A percentile compares a stretch with the other conserved stretches of the same genome.
Evolutionary conservation across 2,329 filamentous ascomycete species (phyloP).

Genomic region (Pyricularia pennisetigena): DNA sequence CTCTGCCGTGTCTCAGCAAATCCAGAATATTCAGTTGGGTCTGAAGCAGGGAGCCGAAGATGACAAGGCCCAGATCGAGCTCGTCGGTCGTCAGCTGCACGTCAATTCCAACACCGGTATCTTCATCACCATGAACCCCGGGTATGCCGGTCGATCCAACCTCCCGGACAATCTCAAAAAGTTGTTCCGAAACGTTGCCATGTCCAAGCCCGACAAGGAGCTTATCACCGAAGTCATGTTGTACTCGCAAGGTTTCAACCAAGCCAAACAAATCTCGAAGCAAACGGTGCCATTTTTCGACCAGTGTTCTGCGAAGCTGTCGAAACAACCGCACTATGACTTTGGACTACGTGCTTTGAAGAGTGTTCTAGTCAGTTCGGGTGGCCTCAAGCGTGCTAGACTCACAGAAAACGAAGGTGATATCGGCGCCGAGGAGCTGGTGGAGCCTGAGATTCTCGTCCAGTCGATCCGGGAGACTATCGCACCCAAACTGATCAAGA

Average conservation of each 20-base stretch:
- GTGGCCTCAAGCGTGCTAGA: constrained; percentile 82
- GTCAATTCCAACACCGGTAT: constrained; percentile 94
- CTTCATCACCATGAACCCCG: constrained; percentile 99
- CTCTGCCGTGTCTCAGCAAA: constrained; percentile 96
- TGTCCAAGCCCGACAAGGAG: constrained; percentile 99
- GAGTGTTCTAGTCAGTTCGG: constrained; percentile 96
- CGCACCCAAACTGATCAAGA: constrained; percentile 88
- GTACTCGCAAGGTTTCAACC: constrained; percentile 97
- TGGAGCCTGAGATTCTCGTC: constrained; percentile 96
- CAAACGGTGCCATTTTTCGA: constrained; percentile 99
- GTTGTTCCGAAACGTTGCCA: constrained; percentile 95
- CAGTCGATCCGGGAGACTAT: constrained; percentile 98
- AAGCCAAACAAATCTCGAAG: constrained; percentile 86
- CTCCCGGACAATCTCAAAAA: constrained; percentile 99
- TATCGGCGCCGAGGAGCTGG: constrained; percentile 56
- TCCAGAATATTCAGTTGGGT: constrained; percentile 97
- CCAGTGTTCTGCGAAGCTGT: constrained; percentile 68
- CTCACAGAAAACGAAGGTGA: constrained; percentile 48
- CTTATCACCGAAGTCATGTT: constrained; percentile 99
- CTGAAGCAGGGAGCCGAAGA: constrained; percentile 77
- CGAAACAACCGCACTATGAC: constrained; percentile 97
- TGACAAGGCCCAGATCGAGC: constrained; percentile 79
- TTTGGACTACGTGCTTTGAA: constrained; percentile 96
- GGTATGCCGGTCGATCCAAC: constrained; percentile 96
- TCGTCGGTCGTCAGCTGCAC: constrained; percentile 80